Base-by-base conservation (phyloP, 257 asterid species). In the Lantana camara region DNA sequence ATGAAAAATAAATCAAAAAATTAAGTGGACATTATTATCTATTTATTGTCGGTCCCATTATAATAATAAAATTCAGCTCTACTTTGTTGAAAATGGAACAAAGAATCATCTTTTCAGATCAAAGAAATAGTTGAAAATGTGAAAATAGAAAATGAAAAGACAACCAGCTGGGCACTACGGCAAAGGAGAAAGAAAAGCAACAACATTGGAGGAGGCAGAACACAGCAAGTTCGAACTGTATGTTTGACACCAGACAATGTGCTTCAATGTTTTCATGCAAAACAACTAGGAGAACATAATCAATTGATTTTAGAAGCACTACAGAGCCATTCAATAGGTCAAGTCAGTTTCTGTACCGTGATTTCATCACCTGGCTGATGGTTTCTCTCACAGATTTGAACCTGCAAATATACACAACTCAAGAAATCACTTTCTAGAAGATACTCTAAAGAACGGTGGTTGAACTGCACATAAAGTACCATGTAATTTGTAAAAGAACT, bases 281-380 rank as follows among this genome's bases (percentile, higher is more conserved):
- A 14, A 63, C 48, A 14, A 14, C 37, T 35, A 56, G 19, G 22
- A 40, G 15, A 47, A 34, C 21, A 32, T 19, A 1, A 10, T 37
- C 20, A 15, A 56, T 30, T 30, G 35, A 49, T 15, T 55, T 56
- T 11, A 51, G 35, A 27, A 37, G 30, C 53, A 54, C 4, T 44
- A 27, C 4, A 21, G 38, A n/a, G 11, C 1, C 65, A 20, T 45
- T 52, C 45, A 15, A 5, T 12, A 27, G n/a, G 1, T 17, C n/a
- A 41, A 29, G 29, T 62, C 30, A 68, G 41, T 19, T 47, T 68
- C 10, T 60, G 47, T 76, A 93, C 99, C 86, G 77, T 90, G 75
- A 90, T 74, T 75, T 80, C 97, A 72, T 94, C 97, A 41, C 92
- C 92, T 1, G 97, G 96, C 66, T 88, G 97, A 79, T 85, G 86